A percentile compares a stretch with the other conserved stretches of the same genome.
Conservation (phyloP, 768 basidiomycete species). For the Albatrellus ellisii region DNA sequence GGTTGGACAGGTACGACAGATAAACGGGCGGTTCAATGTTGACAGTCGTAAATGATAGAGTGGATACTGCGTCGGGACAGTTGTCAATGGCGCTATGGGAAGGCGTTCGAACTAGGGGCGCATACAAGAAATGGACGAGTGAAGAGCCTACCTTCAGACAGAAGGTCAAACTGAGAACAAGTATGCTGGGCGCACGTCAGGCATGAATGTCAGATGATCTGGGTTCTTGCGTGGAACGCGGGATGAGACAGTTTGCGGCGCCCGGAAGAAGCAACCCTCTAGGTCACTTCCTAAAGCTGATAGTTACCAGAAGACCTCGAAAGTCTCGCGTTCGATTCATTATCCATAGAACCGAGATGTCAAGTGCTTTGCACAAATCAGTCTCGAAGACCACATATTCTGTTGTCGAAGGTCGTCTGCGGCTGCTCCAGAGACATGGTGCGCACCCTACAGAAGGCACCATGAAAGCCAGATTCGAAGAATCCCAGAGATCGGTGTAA, state of each 20-base stretch:
- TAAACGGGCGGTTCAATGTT: constrained; percentile 56
- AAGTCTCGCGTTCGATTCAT: constrained; percentile 66
- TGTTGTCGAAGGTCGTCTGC: constrained; percentile 34
- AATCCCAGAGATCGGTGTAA: neutral
- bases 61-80: constrained; percentile 29
- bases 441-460: constrained; percentile 45
- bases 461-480: neutral
- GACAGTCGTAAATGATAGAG: constrained; percentile 50
- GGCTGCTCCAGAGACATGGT: constrained; percentile 49
- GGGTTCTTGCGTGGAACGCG: constrained; percentile 25
- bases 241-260: constrained; percentile 51
- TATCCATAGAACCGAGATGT: too few relatives aligned
- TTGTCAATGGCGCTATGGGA: constrained; percentile 24
- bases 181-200: constrained; percentile 24
- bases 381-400: constrained; percentile 30
- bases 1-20: constrained; percentile 45
- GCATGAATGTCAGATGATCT: constrained; percentile 21
- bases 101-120: constrained; percentile 26
- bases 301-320: constrained; percentile 62
- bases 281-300: constrained; percentile 43
- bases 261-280: constrained; percentile 51
- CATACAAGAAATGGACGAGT: neutral
- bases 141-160: too few relatives aligned
- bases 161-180: too few relatives aligned
- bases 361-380: too few relatives aligned